A percentile compares a stretch with the other conserved stretches of the same genome.
Evolutionary conservation across 2,329 filamentous ascomycete species (phyloP).

Genomic region (Chlorencoelia australis): DNA sequence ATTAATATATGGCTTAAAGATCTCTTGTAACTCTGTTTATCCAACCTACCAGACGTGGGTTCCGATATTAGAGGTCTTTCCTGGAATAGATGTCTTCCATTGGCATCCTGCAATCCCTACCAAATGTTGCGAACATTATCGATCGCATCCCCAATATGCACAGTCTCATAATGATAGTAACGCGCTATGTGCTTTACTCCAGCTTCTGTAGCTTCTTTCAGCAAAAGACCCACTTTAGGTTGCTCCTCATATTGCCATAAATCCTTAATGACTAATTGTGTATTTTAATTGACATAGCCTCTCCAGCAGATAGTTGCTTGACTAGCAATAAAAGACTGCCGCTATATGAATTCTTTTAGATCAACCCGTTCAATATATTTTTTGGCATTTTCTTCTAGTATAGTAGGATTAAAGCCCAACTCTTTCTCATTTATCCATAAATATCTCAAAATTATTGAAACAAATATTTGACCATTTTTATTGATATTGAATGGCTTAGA

Average conservation of each 20-base stretch:
- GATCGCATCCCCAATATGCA: constrained; percentile 25
- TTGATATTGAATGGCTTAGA: constrained; percentile 16
- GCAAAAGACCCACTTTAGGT: constrained; percentile 30
- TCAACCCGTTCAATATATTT: constrained; percentile 34
- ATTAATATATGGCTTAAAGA: too few relatives aligned
- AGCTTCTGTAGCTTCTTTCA: constrained; percentile 29
- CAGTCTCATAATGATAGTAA: constrained; percentile 35
- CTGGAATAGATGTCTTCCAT: too few relatives aligned
- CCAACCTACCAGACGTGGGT: too few relatives aligned
- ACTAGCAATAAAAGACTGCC: constrained; percentile 28
- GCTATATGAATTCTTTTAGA: constrained; percentile 29
- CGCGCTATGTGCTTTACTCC: constrained; percentile 31
- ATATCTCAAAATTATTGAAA: constrained; percentile 27
- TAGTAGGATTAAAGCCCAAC: constrained; percentile 36
- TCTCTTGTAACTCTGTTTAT: too few relatives aligned
- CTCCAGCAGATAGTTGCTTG: constrained; percentile 36
- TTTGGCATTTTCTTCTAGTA: constrained; percentile 25
- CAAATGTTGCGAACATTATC: constrained; percentile 28
- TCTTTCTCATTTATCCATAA: constrained; percentile 28
- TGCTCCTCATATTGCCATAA: constrained; percentile 34
- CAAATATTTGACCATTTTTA: constrained; percentile 10
- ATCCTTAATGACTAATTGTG: constrained; percentile 35
- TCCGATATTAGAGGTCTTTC: too few relatives aligned
- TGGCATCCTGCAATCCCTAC: too few relatives aligned
- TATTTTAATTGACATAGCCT: constrained; percentile 30